Conservation (phyloP, 768 basidiomycete species). For the Lactarius psammicola region DNA sequence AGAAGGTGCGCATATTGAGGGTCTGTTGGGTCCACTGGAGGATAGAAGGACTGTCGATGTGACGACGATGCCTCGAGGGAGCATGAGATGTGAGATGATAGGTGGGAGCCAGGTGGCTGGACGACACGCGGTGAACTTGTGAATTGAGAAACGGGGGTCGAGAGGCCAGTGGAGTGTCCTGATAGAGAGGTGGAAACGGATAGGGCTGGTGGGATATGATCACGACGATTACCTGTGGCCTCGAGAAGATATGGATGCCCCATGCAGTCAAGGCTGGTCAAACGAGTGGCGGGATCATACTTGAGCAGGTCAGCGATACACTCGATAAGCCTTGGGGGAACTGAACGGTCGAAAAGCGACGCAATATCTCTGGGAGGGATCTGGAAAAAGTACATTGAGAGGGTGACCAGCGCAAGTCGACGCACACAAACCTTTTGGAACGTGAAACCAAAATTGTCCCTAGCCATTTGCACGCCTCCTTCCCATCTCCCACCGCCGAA, state of each 20-base stretch:
- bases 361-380: slow-evolving; percentile 63
- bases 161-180: slow-evolving; percentile 35
- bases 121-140: slow-evolving; percentile 27
- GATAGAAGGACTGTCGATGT: slow-evolving; percentile 28
- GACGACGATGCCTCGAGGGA: slow-evolving; percentile 23
- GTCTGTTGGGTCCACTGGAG: slow-evolving; percentile 17
- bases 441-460: slow-evolving; percentile 68
- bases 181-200: slow-evolving; percentile 37
- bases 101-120: slow-evolving; percentile 20
- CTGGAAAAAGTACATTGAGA: slow-evolving; percentile 39
- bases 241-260: slow-evolving; percentile 88
- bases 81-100: slow-evolving; percentile 16
- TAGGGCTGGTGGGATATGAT: slow-evolving; percentile 22
- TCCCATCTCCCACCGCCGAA: slow-evolving; percentile 89
- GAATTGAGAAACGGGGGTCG: slow-evolving; percentile 25
- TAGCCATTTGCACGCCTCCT: slow-evolving; percentile 83
- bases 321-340: slow-evolving; percentile 80
- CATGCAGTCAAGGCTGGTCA: slow-evolving; percentile 85
- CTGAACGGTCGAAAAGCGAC: slow-evolving; percentile 70
- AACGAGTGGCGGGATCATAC: slow-evolving; percentile 84
- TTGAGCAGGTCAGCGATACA: slow-evolving; percentile 90
- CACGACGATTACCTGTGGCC: slow-evolving; percentile 47
- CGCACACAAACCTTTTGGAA: slow-evolving; percentile 76
- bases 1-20: slow-evolving; percentile 21
- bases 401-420: slow-evolving; percentile 13